Evolutionary conservation across 2,329 filamentous ascomycete genomes (phyloP), one percentile per base, ranked within the genome.

Genomic region (Phialophora tarda): DNA sequence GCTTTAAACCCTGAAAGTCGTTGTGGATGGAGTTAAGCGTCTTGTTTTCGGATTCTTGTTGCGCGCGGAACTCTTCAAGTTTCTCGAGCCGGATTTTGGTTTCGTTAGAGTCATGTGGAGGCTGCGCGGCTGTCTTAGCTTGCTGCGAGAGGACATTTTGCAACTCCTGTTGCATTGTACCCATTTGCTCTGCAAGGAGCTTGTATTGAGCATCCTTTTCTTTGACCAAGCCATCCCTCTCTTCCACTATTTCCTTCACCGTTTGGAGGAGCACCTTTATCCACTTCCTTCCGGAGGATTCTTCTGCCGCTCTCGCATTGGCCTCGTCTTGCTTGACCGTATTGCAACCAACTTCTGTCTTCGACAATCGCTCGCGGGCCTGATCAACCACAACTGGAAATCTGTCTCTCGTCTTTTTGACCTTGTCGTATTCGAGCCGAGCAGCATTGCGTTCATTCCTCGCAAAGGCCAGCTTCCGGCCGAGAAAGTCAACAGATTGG

Each of bases 321-420:
- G 41, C 48, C n/a, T 26, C 47, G 38, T 62, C 57, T 30, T 62
- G 26, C 41, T 63, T 56, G 34, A 58, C 32, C 17, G 28, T 28
- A 10, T 63, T 28, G 47, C 51, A 64, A 5, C 24, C 21, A 6
- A 24, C 11, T 23, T 69, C 59, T 17, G 63, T 47, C 12, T 53
- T 51, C 2, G 58, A 63, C 21, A 51, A 24, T 32, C 30, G 30
- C 41, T 65, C 50, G 44, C 26, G 32, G 10, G 64, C 47, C 50
- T 69, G 58, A 47, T 65, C 57, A 26, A 65, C 30, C n/a, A 69
- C 28, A 24, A 61, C 17, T 12, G 67, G 67, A 47, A 63, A 67
- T 38, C 57, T 58, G 14, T 51, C 24, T 14, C 28, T 30, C 6
- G 21, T 50, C 21, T 47, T 48, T 28, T 61, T 58, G 24, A 30